Evolutionary conservation across 768 basidiomycete species (phyloP).

Genomic region (Boletus subcaerulescens): DNA sequence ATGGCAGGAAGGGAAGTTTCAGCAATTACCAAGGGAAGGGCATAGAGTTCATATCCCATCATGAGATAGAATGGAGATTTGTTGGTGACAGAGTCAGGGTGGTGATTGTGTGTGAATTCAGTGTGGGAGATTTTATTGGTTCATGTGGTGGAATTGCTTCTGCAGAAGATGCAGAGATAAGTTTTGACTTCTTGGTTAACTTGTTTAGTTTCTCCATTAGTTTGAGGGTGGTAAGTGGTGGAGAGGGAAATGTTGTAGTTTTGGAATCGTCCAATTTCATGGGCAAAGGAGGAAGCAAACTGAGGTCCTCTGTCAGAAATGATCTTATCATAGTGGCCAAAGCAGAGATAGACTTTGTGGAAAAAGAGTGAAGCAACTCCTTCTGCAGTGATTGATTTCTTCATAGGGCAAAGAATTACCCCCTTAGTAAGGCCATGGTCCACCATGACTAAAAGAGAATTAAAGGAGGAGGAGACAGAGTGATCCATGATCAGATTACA

Average conservation of each 20-base stretch:
- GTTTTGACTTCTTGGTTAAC: not conserved
- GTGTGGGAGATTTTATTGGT: no score
- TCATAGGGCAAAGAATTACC: no score
- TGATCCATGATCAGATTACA: no score
- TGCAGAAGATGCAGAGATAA: no score
- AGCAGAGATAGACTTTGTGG: not conserved
- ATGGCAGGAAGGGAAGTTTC: not conserved
- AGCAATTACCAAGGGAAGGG: not conserved
- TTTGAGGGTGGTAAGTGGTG: not conserved
- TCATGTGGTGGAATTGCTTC: not conserved
- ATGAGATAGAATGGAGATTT: no score
- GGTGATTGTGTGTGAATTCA: no score
- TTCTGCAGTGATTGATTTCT: not conserved
- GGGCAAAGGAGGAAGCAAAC: not conserved
- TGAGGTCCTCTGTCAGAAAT: not conserved
- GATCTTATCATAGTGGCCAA: not conserved
- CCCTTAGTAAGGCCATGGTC: not conserved
- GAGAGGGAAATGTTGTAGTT: not conserved
- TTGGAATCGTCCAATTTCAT: no score
- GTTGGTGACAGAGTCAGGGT: no score
- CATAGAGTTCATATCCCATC: not conserved
- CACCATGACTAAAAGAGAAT: not conserved
- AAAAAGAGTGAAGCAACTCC: slow-evolving; percentile 2
- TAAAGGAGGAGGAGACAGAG: no score
- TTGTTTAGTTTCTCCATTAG: not conserved